phyloP scores from a whole-genome alignment of 805 yeast species.

The Teunomyces panamensis region DNA sequence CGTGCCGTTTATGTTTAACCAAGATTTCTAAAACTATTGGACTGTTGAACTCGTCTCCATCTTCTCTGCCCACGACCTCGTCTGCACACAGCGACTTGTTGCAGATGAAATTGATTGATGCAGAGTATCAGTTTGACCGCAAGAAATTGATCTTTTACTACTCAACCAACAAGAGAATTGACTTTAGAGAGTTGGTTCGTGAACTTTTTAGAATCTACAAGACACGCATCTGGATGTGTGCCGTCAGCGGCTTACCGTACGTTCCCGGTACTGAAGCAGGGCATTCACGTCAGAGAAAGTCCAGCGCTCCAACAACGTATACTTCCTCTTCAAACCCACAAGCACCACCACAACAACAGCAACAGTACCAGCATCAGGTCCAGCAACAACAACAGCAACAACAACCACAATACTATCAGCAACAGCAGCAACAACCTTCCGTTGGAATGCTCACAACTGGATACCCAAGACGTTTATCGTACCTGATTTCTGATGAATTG shows the following conservation, averaged over 20 bases:
- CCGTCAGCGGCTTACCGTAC: conserved; percentile 48
- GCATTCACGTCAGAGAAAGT: neutral
- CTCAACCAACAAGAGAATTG: conserved; percentile 56
- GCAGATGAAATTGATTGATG: conserved; percentile 61
- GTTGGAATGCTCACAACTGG: neutral
- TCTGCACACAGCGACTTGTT: conserved; percentile 26
- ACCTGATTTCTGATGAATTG: neutral
- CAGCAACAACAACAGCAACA: neutral
- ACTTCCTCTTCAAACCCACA: neutral
- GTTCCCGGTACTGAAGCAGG: neutral
- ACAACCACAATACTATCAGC: neutral
- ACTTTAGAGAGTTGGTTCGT: conserved; percentile 68
- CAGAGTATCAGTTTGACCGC: conserved; percentile 80
- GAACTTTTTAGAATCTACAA: conserved; percentile 74
- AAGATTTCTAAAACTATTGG: conserved; percentile 46
- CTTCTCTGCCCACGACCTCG: conserved; percentile 1
- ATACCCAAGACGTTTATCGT: neutral
- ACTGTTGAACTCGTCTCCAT: conserved; percentile 4
- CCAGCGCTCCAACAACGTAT: conserved; percentile 1
- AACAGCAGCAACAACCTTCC: neutral
- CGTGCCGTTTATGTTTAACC: conserved; percentile 57
- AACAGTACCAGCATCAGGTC: neutral
- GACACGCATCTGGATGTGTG: conserved; percentile 82
- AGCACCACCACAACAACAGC: neutral
- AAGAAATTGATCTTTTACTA: conserved; percentile 69